phyloP scores from a whole-genome alignment of 2,329 filamentous ascomycete species.

The Pseudogymnoascus sp. region DNA sequence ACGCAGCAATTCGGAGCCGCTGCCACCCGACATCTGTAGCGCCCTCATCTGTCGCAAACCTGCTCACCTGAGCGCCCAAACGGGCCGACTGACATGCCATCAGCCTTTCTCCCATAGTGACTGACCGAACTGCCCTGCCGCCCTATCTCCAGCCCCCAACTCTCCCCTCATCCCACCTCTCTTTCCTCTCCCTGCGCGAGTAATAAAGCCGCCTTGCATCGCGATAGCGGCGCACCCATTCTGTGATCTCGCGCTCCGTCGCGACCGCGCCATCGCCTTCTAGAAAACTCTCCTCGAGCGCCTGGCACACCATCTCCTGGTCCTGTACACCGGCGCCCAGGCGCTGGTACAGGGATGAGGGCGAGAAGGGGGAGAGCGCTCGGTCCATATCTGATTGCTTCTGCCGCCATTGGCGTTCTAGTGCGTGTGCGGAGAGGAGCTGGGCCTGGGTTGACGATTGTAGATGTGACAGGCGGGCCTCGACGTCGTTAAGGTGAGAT shows the following conservation, averaged over 20 bases:
- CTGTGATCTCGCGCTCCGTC: slow-evolving; percentile 71
- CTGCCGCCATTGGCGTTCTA: slow-evolving; percentile 86
- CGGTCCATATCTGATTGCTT: slow-evolving; percentile 86
- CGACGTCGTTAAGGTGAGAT: slow-evolving; percentile 51
- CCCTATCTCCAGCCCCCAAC: slow-evolving; percentile 85
- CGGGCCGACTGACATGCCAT: not conserved
- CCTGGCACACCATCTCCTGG: slow-evolving; percentile 71
- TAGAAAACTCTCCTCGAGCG: slow-evolving; percentile 88
- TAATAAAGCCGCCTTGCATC: slow-evolving; percentile 75
- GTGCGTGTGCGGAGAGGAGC: slow-evolving; percentile 71
- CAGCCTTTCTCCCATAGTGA: not conserved
- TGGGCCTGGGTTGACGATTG: slow-evolving; percentile 70
- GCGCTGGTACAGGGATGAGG: slow-evolving; percentile 76
- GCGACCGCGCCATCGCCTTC: slow-evolving; percentile 44
- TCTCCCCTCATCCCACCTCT: slow-evolving; percentile 90
- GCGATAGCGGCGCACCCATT: slow-evolving; percentile 76
- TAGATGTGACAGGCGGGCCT: slow-evolving; percentile 48
- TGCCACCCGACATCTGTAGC: not conserved
- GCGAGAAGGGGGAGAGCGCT: slow-evolving; percentile 75
- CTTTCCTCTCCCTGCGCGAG: slow-evolving; percentile 75
- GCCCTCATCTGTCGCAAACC: not conserved
- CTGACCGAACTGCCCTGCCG: not conserved
- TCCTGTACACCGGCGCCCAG: slow-evolving; percentile 70
- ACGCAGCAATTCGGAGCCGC: not conserved
- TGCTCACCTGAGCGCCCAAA: slow-evolving; percentile 6